phyloP scores from a whole-genome alignment of 495 filamentous ascomycete species.

The Tuber melanosporum region DNA sequence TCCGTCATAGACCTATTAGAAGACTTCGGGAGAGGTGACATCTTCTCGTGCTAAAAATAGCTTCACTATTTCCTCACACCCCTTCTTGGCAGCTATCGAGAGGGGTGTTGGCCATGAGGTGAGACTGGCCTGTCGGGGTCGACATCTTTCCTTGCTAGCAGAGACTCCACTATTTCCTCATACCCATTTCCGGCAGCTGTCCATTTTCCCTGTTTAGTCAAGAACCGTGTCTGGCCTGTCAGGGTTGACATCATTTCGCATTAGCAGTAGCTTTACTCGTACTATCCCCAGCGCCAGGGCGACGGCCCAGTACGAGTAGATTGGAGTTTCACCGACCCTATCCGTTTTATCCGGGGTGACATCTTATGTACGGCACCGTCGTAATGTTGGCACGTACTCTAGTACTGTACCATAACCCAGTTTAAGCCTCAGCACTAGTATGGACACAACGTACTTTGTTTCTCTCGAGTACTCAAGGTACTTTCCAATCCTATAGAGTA shows the following conservation, averaged over 20 bases:
- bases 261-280: background rate
- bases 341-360: background rate
- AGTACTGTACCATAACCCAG: too few species aligned
- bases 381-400: too few species aligned
- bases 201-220: constrained; percentile 43
- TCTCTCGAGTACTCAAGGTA: too few species aligned
- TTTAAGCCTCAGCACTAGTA: too few species aligned
- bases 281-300: background rate
- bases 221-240: background rate
- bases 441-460: too few species aligned
- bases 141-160: background rate
- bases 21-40: too few species aligned
- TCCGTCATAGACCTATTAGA: too few species aligned
- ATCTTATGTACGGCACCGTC: background rate
- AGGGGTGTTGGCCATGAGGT: background rate
- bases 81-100: background rate
- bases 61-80: background rate
- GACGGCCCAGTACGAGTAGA: background rate
- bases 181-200: constrained; percentile 44
- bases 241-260: background rate
- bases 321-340: background rate
- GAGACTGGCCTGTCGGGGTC: background rate
- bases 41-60: background rate
- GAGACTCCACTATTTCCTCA: constrained; percentile 17
- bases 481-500: too few species aligned